These are phyloP conservation scores for Colletotrichum chlorophyti DNA, from an alignment of 2,329 filamentous ascomycete species.

Conservation along the genomic window DNA sequence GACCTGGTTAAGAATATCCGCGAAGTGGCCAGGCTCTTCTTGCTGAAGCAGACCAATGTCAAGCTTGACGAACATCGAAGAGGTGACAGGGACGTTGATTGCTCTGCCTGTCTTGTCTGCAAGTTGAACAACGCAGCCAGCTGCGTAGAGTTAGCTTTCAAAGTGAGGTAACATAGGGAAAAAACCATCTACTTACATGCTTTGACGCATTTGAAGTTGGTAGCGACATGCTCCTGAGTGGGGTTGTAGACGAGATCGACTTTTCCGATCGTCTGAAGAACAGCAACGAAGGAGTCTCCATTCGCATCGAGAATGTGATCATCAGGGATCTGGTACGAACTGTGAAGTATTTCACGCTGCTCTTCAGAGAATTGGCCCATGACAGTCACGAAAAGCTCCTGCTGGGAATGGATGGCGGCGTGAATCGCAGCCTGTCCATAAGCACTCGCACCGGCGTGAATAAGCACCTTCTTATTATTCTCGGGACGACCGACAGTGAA, in stretches of 20 bases:
- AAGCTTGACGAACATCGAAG: slow-evolving; percentile 37
- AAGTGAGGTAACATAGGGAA: slow-evolving; percentile 23
- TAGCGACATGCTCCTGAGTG: slow-evolving; percentile 42
- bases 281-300: slow-evolving; percentile 40
- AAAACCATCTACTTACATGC: slow-evolving; percentile 39
- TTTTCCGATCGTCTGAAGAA: slow-evolving; percentile 38
- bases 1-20: slow-evolving; percentile 35
- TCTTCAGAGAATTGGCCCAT: slow-evolving; percentile 33
- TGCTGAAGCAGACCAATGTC: slow-evolving; percentile 40
- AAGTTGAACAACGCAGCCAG: slow-evolving; percentile 42
- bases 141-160: slow-evolving; percentile 32
- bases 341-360: slow-evolving; percentile 46
- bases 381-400: slow-evolving; percentile 52
- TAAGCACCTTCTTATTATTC: slow-evolving; percentile 42
- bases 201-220: slow-evolving; percentile 43
- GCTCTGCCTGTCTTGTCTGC: slow-evolving; percentile 31
- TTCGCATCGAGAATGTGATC: slow-evolving; percentile 46
- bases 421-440: slow-evolving; percentile 52
- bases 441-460: slow-evolving; percentile 51
- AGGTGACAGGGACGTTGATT: slow-evolving; percentile 24
- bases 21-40: slow-evolving; percentile 40
- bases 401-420: slow-evolving; percentile 41
- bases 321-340: slow-evolving; percentile 39
- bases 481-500: slow-evolving; percentile 35
- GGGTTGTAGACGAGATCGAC: slow-evolving; percentile 46